Percentiles rank a stretch among this genome's conserved stretches.
These are phyloP conservation scores for Akebia trifoliata DNA, from an alignment of 164 flowering plant genomes.

Conservation along the genomic window DNA sequence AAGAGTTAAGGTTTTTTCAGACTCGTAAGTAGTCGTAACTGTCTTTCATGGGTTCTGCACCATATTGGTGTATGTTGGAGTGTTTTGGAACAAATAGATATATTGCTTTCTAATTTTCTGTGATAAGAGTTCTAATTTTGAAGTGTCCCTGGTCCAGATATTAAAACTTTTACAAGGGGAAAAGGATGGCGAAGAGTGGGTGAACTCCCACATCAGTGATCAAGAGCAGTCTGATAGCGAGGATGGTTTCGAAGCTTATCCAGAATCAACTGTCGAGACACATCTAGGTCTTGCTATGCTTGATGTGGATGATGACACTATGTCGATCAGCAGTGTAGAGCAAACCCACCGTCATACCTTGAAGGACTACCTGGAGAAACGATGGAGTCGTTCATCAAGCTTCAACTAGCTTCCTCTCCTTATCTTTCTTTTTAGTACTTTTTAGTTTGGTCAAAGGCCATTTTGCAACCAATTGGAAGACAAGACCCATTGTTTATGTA, in stretches of 20 bases:
- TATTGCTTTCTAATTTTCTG: too few species aligned
- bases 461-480: too few species aligned
- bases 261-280: slow-evolving; percentile 50
- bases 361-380: slow-evolving; percentile 53
- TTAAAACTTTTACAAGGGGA: slow-evolving; percentile 64
- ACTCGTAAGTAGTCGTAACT: too few species aligned
- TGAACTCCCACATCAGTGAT: slow-evolving; percentile 13
- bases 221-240: slow-evolving; percentile 26
- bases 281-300: slow-evolving; percentile 59
- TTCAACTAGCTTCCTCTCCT: slow-evolving; percentile 42
- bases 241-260: slow-evolving; percentile 68
- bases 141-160: slow-evolving; percentile 33
- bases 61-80: too few species aligned
- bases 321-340: slow-evolving; percentile 58
- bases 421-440: not conserved
- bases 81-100: too few species aligned
- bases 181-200: slow-evolving; percentile 23
- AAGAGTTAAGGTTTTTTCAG: too few species aligned
- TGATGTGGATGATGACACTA: slow-evolving; percentile 50
- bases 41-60: too few species aligned
- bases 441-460: too few species aligned
- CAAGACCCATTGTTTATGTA: too few species aligned
- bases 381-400: slow-evolving; percentile 77
- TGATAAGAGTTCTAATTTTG: not conserved
- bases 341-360: slow-evolving; percentile 37